phyloP scores from a whole-genome alignment of 169 alveolate genomes.

The Plasmodium falciparum region DNA sequence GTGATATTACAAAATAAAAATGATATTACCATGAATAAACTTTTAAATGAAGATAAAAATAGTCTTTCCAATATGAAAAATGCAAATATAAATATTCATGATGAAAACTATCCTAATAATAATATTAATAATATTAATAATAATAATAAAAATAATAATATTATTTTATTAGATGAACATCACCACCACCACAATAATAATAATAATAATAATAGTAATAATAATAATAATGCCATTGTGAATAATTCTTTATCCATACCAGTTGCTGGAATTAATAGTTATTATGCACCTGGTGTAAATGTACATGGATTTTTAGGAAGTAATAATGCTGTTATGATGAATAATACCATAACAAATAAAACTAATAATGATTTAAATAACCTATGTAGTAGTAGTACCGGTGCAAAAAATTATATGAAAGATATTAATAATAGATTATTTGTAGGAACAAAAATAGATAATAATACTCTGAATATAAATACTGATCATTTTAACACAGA shows the following conservation, averaged over 20 bases:
- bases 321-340: too few species aligned
- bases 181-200: neutral
- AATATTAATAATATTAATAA: neutral
- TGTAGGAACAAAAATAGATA: neutral
- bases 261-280: too few species aligned
- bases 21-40: neutral
- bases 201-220: neutral
- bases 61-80: neutral
- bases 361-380: too few species aligned
- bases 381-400: too few species aligned
- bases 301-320: too few species aligned
- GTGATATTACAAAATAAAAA: constrained; percentile 20
- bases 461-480: neutral
- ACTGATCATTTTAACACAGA: neutral
- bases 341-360: too few species aligned
- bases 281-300: too few species aligned
- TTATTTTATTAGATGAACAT: too few species aligned
- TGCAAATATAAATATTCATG: neutral
- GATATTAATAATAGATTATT: too few species aligned
- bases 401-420: too few species aligned
- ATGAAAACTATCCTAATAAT: neutral
- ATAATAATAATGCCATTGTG: too few species aligned
- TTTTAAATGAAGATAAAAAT: constrained; percentile 2
- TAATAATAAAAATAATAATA: neutral
- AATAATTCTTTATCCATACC: too few species aligned